A percentile compares a stretch with the other conserved stretches of the same genome.
phyloP scores from a whole-genome alignment of 2,329 filamentous ascomycete genomes.

The Cladophialophora psammophila region DNA sequence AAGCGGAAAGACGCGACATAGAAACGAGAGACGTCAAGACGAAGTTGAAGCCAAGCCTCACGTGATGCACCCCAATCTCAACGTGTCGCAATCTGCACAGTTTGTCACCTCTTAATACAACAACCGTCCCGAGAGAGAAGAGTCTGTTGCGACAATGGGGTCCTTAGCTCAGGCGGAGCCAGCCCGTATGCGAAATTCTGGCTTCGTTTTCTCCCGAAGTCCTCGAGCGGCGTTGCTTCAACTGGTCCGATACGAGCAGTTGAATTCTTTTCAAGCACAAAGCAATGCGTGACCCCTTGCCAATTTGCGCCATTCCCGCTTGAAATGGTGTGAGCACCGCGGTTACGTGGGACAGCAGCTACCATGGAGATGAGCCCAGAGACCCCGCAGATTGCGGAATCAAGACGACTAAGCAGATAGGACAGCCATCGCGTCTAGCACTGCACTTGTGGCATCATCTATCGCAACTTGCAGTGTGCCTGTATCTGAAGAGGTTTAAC shows the following conservation, averaged over 20 bases:
- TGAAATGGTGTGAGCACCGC: conserved; percentile 4
- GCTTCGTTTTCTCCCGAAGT: not conserved
- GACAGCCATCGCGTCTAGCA: not conserved
- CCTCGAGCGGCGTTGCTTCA: not conserved
- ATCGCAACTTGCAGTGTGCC: not conserved
- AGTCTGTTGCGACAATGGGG: too few species aligned
- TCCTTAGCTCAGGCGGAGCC: too few species aligned
- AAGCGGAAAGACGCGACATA: not conserved
- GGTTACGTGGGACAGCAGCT: not conserved
- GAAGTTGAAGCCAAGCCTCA: not conserved
- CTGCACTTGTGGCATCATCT: conserved; percentile 14
- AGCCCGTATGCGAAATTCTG: not conserved
- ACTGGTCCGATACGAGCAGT: not conserved
- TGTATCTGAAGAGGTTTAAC: not conserved
- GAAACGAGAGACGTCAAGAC: not conserved
- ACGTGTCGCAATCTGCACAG: not conserved
- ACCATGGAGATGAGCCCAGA: conserved; percentile 1
- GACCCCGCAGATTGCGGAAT: conserved; percentile 11
- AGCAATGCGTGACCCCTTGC: not conserved
- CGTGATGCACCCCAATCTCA: not conserved
- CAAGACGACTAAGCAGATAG: not conserved
- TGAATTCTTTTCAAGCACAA: not conserved
- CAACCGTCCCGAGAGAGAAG: too few species aligned
- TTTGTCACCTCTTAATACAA: not conserved
- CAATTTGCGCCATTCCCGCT: conserved; percentile 2